Evolutionary conservation across 331 rosid species (phyloP), one percentile per base, ranked within the genome.

Genomic region (Malus hybrid): DNA sequence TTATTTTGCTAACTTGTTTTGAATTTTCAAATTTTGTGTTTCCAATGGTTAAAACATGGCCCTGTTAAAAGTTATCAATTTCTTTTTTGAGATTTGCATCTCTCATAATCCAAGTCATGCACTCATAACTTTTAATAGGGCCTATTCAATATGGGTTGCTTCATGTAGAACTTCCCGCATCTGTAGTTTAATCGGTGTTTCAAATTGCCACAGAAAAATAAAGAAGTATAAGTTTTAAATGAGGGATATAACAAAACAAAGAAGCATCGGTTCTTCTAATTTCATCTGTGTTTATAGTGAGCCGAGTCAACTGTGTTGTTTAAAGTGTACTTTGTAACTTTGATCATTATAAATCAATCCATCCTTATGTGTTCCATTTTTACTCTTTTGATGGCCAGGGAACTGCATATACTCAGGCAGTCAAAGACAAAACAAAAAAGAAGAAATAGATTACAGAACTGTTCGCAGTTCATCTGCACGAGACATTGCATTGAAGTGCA

Each of bases 401-500:
- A 79, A 94, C 98, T 77, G 90, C 98, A 48, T 91, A 76, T 78
- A 68, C 88, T 36, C 90, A 83, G 76, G 80, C 92, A 27, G 64
- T 12, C 28, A 81, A 93, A 0, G 85, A 63, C 90, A 91, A 90
- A 78, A 88, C 92, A 54, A 94, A 90, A 95, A 94, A 93, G 88
- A 93, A 89, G 86, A 87, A 93, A 86, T 80, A 88, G 93, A 84
- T 70, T 42, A 73, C 77, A 20, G 73, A 64, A 71, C 66, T 42
- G 70, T 73, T 73, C 60, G 82, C 31, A 42, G 85, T 76, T 81
- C 78, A 82, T 82, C 80, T 86, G 76, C 84, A 27, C 82, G 84
- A 34, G 85, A 82, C 79, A 76, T 79, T 80, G 60, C 81, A 80
- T 67, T 60, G 86, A 75, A 62, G 78, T 70, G 71, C 86, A 75